phyloP scores from a whole-genome alignment of 2,329 filamentous ascomycete genomes.

The Fusarium guadeloupense region DNA sequence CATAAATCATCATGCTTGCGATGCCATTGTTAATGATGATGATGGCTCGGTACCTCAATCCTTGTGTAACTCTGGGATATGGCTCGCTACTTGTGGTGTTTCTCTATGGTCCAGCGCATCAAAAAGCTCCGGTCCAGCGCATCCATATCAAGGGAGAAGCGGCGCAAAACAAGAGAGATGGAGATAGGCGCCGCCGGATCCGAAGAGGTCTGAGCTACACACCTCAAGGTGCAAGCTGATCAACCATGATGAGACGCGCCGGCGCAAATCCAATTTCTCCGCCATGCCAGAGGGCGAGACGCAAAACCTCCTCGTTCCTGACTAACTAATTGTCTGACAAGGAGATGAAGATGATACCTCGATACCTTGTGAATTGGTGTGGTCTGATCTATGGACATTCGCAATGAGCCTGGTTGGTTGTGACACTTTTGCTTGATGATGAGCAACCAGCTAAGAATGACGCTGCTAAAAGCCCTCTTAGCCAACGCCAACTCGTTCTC shows the following conservation, averaged over 20 bases:
- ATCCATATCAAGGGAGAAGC: conserved; percentile 24
- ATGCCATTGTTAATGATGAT: conserved; percentile 23
- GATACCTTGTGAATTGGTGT: conserved; percentile 11
- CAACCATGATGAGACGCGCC: conserved; percentile 29
- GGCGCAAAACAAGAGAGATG: conserved; percentile 18
- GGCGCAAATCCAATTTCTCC: conserved; percentile 30
- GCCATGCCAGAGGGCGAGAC: conserved; percentile 25
- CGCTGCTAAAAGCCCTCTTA: conserved; percentile 30
- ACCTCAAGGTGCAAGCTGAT: conserved; percentile 18
- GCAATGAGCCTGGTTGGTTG: conserved; percentile 9
- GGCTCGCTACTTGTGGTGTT: not conserved
- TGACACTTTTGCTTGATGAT: conserved; percentile 29
- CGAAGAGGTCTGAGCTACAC: conserved; percentile 28
- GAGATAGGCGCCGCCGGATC: conserved; percentile 29
- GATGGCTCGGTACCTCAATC: conserved; percentile 19
- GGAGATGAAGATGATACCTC: conserved; percentile 17
- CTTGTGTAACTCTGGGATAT: conserved; percentile 4
- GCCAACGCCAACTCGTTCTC: conserved; percentile 5
- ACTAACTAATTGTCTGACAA: conserved; percentile 28
- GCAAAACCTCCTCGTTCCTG: conserved; percentile 29
- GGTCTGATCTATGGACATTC: conserved; percentile 7
- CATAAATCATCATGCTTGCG: conserved; percentile 35
- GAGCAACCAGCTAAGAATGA: conserved; percentile 42
- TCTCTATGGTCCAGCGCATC: conserved; percentile 8
- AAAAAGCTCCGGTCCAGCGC: not conserved